Evolutionary conservation across 1,284 basidiomycete genomes (phyloP).

Genomic region (Trametes sp.): DNA sequence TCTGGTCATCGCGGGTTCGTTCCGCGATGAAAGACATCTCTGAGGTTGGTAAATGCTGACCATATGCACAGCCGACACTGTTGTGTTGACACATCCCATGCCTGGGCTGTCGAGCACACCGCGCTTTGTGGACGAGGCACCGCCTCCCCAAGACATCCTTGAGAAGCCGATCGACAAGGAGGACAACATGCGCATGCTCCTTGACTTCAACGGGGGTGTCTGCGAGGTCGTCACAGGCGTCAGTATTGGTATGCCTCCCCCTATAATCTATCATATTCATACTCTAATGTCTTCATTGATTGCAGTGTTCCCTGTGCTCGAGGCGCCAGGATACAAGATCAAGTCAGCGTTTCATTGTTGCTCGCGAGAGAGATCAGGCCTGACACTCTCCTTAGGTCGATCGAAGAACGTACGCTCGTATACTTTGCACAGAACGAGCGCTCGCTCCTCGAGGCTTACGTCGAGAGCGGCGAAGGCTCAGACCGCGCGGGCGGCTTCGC

Average conservation of each 20-base stretch:
- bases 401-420: constrained; percentile 85
- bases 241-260: constrained; percentile 65
- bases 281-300: not conserved
- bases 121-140: constrained; percentile 53
- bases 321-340: constrained; percentile 86
- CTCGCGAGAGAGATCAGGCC: too few species aligned
- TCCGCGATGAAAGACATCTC: not conserved
- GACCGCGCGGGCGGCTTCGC: constrained; percentile 96
- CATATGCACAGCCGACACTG: constrained; percentile 81
- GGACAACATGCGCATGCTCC: constrained; percentile 90
- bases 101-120: constrained; percentile 61
- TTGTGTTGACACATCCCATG: constrained; percentile 84
- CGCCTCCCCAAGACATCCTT: constrained; percentile 71
- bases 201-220: constrained; percentile 84
- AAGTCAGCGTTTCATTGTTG: constrained; percentile 62
- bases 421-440: constrained; percentile 79
- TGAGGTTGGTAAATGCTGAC: not conserved
- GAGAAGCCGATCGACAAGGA: constrained; percentile 87
- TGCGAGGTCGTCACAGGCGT: constrained; percentile 95
- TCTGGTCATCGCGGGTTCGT: constrained; percentile 86
- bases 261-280: not conserved
- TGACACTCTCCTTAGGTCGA: constrained; percentile 58
- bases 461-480: constrained; percentile 87
- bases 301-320: constrained; percentile 82
- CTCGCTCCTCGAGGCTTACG: constrained; percentile 83